phyloP scores from a whole-genome alignment of 2,329 filamentous ascomycete genomes.

The Xylaria sp. region DNA sequence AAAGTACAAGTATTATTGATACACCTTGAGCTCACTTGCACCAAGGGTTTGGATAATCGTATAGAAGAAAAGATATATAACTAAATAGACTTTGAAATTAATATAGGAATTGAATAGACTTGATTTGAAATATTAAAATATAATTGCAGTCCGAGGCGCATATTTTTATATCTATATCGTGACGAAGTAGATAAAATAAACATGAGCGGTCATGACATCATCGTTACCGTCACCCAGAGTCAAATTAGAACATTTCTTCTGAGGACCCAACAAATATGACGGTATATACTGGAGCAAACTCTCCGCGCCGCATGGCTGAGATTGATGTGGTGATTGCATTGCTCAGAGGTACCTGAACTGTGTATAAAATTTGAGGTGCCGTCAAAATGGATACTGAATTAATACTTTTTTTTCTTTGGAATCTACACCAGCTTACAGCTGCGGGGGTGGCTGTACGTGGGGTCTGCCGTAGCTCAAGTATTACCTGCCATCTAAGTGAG shows the following conservation, averaged over 20 bases:
- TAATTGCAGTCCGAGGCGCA: neutral
- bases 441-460: neutral
- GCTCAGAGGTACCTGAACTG: neutral
- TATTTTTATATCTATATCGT: slow-evolving; percentile 5
- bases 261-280: slow-evolving; percentile 39
- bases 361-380: neutral
- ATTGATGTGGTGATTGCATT: neutral
- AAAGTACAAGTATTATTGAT: neutral
- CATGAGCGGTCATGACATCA: slow-evolving; percentile 47
- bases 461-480: no score
- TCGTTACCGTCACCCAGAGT: slow-evolving; percentile 36
- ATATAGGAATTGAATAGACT: neutral
- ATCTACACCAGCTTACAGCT: neutral
- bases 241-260: slow-evolving; percentile 35
- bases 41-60: neutral
- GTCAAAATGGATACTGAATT: neutral
- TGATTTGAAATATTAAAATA: neutral
- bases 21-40: neutral
- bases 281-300: slow-evolving; percentile 38
- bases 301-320: slow-evolving; percentile 17
- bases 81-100: neutral
- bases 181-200: neutral
- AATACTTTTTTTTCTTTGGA: neutral
- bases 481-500: no score
- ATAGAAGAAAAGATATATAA: neutral